phyloP scores from a whole-genome alignment of 2,329 filamentous ascomycete genomes.

The Davidsoniella virescens region DNA sequence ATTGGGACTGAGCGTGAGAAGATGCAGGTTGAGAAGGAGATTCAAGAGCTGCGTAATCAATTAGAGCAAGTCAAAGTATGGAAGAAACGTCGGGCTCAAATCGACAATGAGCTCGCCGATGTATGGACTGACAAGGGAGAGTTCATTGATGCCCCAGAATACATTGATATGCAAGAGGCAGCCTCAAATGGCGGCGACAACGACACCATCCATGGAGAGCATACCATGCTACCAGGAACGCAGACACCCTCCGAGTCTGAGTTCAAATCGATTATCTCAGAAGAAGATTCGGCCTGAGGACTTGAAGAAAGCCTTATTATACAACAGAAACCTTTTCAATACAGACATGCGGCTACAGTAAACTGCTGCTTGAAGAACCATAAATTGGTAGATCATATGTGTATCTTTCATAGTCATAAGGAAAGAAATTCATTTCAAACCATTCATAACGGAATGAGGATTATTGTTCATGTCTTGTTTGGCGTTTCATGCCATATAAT shows the following conservation, averaged over 20 bases:
- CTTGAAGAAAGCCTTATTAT: no score
- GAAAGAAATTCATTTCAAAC: no score
- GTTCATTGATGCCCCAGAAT: constrained; percentile 31
- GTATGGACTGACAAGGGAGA: constrained; percentile 42
- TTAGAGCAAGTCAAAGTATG: constrained; percentile 69
- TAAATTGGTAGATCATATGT: no score
- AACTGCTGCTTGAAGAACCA: no score
- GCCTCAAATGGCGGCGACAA: no score
- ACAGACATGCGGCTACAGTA: no score
- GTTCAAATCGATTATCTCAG: neutral
- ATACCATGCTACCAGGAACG: neutral
- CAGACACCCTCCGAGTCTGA: neutral
- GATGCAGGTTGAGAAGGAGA: constrained; percentile 78
- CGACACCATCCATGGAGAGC: no score
- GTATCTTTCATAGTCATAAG: no score
- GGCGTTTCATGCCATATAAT: no score
- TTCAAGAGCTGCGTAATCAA: constrained; percentile 66
- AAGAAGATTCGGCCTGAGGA: neutral
- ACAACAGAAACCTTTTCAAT: no score
- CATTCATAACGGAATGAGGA: no score
- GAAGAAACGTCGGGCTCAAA: constrained; percentile 62
- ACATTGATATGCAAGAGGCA: constrained; percentile 18
- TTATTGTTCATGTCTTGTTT: no score
- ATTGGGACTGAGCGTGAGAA: constrained; percentile 92
- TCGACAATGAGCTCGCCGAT: constrained; percentile 61